A percentile compares a stretch with the other conserved stretches of the same genome.
These are phyloP conservation scores for Pistacia atlantica DNA, from an alignment of 345 rosid genomes.

Conservation along the genomic window DNA sequence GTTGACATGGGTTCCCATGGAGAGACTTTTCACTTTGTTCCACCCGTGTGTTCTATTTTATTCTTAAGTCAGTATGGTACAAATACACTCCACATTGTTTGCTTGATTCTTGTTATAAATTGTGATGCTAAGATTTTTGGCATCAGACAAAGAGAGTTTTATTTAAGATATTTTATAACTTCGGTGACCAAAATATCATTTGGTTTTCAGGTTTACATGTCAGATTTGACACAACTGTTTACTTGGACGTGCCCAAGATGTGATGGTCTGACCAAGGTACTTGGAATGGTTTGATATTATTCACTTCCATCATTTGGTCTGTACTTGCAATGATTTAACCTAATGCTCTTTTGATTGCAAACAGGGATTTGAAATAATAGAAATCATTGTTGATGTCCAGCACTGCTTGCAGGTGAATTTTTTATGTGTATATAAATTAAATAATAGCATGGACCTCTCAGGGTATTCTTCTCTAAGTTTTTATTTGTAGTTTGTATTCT, in stretches of 20 bases:
- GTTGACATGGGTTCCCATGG: conserved; percentile 10
- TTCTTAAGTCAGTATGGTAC: background rate
- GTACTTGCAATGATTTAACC: conserved; percentile 1
- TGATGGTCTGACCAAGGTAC: conserved; percentile 73
- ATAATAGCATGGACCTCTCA: background rate
- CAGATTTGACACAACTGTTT: conserved; percentile 78
- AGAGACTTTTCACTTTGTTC: background rate
- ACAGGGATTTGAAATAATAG: conserved; percentile 89
- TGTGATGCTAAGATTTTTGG: background rate
- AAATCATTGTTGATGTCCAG: conserved; percentile 76
- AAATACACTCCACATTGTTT: background rate
- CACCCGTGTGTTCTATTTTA: background rate
- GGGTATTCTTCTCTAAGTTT: background rate
- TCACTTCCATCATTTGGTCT: background rate
- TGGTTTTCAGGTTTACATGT: conserved; percentile 67
- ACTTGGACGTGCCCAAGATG: conserved; percentile 92
- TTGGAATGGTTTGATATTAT: conserved; percentile 3
- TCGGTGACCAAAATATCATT: conserved; percentile 17
- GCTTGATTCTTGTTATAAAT: background rate
- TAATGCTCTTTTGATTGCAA: conserved; percentile 19
- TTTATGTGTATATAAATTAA: conserved; percentile 3
- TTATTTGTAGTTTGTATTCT: background rate
- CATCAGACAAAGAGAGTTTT: background rate
- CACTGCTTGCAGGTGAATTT: conserved; percentile 76
- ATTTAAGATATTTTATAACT: background rate